Evolutionary conservation across 306 rosid genomes (phyloP).

Genomic region (Vigna radiata): DNA sequence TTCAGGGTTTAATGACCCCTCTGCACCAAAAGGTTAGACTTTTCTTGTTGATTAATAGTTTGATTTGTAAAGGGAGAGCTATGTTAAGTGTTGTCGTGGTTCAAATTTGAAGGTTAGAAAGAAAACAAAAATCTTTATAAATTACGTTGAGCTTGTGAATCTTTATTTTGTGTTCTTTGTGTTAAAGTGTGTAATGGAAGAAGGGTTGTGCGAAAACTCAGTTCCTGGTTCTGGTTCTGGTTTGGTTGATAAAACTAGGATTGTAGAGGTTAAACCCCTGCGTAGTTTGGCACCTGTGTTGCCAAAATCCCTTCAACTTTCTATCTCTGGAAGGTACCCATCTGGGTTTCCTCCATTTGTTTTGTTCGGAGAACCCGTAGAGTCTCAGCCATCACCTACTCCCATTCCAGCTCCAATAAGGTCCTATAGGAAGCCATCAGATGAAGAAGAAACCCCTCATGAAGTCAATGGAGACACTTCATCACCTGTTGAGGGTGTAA

Average conservation of each 20-base stretch:
- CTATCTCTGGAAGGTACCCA: conserved; percentile 43
- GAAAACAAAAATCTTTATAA: not conserved
- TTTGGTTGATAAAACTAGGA: conserved; percentile 57
- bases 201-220: conserved; percentile 42
- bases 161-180: conserved; percentile 17
- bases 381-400: conserved; percentile 44
- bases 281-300: conserved; percentile 66
- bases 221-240: conserved; percentile 44
- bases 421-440: conserved; percentile 46
- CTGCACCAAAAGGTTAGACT: not conserved
- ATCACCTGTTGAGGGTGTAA: not conserved
- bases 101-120: not conserved
- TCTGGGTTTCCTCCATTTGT: conserved; percentile 57
- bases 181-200: conserved; percentile 55
- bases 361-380: conserved; percentile 46
- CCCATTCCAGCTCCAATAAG: conserved; percentile 56
- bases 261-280: conserved; percentile 63
- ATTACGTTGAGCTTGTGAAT: not conserved
- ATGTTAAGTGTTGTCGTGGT: not conserved
- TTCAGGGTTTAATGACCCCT: not conserved
- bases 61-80: not conserved
- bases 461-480: not conserved
- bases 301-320: conserved; percentile 48
- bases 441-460: conserved; percentile 16
- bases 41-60: not conserved